Evolutionary conservation across 495 filamentous ascomycete genomes (phyloP), one percentile per base, ranked within the genome.

Genomic region (Penicillium manginii): DNA sequence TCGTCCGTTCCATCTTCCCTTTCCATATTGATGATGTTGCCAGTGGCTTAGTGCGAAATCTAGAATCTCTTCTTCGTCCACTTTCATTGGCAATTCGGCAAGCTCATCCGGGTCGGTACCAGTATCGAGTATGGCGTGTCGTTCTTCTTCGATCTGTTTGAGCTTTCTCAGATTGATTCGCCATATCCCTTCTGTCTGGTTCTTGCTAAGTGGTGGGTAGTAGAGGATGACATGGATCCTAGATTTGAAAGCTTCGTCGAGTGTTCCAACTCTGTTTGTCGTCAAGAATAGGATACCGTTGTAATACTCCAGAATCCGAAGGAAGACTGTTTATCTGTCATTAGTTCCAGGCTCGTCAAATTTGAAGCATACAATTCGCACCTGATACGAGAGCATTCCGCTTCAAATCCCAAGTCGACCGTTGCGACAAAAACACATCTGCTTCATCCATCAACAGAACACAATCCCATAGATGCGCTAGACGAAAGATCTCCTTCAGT

Each of bases 251-350:
- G 80, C 80, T 57, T 78, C 69, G 60, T 84, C 82, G 42, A 84
- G 75, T 14, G 54, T 68, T 26, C 73, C 72, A 12, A 78, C 68
- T 11, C 66, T 64, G 60, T 86, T 87, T 1, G 82, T 84, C 0
- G 84, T 85, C 2, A 87, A 66, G 60, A 86, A 83, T 0, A 86
- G 71, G 23, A 86, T 82, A 7, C 84, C 84, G 0, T 73, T 57
- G 63, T 84, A 86, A 62, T 83, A 86, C 50, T 86, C 83, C 0
- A 86, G 69, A 0, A 69, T 62, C 12, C 84, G 71, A 0, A 85
- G 71, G 58, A 86, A 86, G 39, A 83, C 76, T 70, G 21, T 37
- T 45, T 12, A 1, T 17, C n/a, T 12, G 17, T 1, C 6, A 22
- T 45, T 45, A 45, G 40, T 3, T 21, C 3, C 9, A 45, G 3